Evolutionary conservation across 202 grass and related monocot genomes (phyloP).

Genomic region (Carex arenaria): DNA sequence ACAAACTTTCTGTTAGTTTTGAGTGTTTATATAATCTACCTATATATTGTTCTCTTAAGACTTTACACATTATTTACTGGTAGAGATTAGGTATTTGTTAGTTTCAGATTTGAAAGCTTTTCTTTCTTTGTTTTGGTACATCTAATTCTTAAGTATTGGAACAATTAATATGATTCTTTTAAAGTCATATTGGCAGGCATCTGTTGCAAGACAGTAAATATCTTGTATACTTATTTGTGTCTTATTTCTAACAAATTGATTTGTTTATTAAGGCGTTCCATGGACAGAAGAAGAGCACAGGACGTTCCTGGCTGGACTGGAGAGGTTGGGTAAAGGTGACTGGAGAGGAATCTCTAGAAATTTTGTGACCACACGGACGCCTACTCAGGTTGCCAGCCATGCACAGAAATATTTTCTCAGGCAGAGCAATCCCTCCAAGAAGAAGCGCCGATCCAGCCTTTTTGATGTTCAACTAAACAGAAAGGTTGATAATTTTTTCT

Average conservation of each 20-base stretch:
- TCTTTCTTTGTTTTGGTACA: not conserved
- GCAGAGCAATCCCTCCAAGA: slow-evolving; percentile 61
- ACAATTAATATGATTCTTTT: not conserved
- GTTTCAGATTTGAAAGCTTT: not conserved
- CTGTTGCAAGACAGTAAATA: not conserved
- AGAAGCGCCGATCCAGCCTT: slow-evolving; percentile 84
- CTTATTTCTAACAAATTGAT: not conserved
- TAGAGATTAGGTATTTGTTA: slow-evolving; percentile 5
- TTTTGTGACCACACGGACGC: slow-evolving; percentile 66
- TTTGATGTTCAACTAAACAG: slow-evolving; percentile 40
- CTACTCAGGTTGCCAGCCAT: slow-evolving; percentile 81
- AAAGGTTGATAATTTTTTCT: not conserved
- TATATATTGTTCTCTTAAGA: not conserved
- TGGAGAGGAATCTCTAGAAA: slow-evolving; percentile 78
- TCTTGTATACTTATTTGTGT: not conserved
- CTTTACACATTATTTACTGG: not conserved
- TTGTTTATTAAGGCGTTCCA: slow-evolving; percentile 42
- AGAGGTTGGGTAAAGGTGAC: slow-evolving; percentile 64
- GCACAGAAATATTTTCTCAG: slow-evolving; percentile 80
- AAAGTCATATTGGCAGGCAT: not conserved
- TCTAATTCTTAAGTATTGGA: not conserved
- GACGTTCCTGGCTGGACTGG: slow-evolving; percentile 62
- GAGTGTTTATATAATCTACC: not conserved
- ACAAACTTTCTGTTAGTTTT: not conserved
- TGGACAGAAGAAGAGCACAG: slow-evolving; percentile 89